Percentiles rank a stretch among this genome's conserved stretches.
Conservation (phyloP, 129 eudicot species). For the Mikania micrantha region DNA sequence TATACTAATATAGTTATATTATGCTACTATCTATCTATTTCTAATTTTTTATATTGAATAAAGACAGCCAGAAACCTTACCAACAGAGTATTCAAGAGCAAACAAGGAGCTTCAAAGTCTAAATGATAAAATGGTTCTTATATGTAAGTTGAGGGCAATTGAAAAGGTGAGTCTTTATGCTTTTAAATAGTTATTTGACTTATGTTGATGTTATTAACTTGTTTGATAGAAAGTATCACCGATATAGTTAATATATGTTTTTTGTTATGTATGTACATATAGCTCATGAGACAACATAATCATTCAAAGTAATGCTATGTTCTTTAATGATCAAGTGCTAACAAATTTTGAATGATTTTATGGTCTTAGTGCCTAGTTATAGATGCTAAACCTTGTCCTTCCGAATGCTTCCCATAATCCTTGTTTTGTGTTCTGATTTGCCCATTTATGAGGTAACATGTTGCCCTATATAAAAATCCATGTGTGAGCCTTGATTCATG, state of each 20-base stretch:
- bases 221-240: not conserved
- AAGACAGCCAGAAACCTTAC: slow-evolving; percentile 84
- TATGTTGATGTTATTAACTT: not conserved
- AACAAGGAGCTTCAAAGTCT: slow-evolving; percentile 84
- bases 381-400: not conserved
- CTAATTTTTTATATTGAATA: slow-evolving; percentile 22
- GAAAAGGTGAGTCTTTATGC: slow-evolving; percentile 50
- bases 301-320: not conserved
- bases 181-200: not conserved
- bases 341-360: not conserved
- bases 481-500: not conserved
- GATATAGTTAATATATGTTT: not conserved
- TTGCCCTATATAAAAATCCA: not conserved
- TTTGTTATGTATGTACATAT: not conserved
- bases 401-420: not conserved
- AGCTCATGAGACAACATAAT: not conserved
- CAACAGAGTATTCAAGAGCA: slow-evolving; percentile 67
- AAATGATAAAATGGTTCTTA: slow-evolving; percentile 49
- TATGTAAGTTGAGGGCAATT: slow-evolving; percentile 59
- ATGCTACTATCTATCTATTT: slow-evolving; percentile 9
- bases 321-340: not conserved
- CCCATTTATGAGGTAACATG: not conserved
- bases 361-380: not conserved
- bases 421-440: not conserved
- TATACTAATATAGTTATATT: not conserved